Conservation (phyloP, 371 early-diverging fungal genomes). For the Smittium mucronatum region DNA sequence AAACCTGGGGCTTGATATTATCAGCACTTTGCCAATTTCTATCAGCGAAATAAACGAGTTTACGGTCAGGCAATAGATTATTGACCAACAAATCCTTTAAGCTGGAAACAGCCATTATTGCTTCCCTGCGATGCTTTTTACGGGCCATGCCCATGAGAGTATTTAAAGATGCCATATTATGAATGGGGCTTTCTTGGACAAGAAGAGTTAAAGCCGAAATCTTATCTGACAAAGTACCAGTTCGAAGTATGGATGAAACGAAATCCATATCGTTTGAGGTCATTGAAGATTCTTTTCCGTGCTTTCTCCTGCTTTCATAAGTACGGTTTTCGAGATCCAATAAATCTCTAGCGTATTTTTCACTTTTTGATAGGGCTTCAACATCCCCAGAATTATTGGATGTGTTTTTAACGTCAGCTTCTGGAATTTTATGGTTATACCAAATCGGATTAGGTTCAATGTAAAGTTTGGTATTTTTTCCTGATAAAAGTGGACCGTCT, state of each 20-base stretch:
- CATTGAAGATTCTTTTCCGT: conserved; percentile 34
- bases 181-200: conserved; percentile 83
- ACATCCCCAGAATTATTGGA: conserved; percentile 11
- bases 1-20: conserved; percentile 49
- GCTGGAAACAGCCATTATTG: conserved; percentile 69
- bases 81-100: conserved; percentile 80
- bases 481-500: conserved; percentile 8
- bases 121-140: conserved; percentile 80
- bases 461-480: conserved; percentile 16
- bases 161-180: conserved; percentile 60
- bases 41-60: conserved; percentile 78
- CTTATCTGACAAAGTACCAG: conserved; percentile 86
- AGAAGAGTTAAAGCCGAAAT: conserved; percentile 84
- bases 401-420: conserved; percentile 12
- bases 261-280: conserved; percentile 71
- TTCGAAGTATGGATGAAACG: conserved; percentile 67
- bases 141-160: conserved; percentile 71
- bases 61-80: conserved; percentile 68
- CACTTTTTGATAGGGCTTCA: conserved; percentile 31
- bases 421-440: conserved; percentile 17
- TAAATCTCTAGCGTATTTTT: conserved; percentile 45
- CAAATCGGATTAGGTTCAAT: conserved; percentile 26
- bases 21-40: conserved; percentile 47
- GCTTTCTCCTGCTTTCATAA: conserved; percentile 33
- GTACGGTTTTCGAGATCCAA: conserved; percentile 51